These are phyloP conservation scores for Cutaneotrichosporon mucoides DNA, from an alignment of 1,284 basidiomycete genomes.

Conservation along the genomic window DNA sequence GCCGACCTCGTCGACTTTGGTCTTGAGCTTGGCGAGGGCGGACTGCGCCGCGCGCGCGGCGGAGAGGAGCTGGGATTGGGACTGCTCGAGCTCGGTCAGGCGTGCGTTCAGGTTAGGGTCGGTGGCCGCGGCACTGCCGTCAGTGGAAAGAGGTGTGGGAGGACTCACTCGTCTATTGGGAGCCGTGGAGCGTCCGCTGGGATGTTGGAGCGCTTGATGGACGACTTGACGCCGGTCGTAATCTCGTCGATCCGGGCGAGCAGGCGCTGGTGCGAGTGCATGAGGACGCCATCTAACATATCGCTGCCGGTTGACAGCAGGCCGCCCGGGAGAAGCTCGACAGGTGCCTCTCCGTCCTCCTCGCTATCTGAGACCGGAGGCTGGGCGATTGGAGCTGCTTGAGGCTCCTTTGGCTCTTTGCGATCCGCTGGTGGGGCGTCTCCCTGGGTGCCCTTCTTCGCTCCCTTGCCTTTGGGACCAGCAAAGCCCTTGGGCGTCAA, in stretches of 20 bases:
- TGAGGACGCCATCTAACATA: slow-evolving; percentile 47
- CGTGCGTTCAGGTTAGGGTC: background rate
- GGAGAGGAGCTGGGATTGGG: background rate
- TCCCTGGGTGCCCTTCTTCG: no score
- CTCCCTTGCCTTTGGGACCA: no score
- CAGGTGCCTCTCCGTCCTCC: background rate
- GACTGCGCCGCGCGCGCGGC: background rate
- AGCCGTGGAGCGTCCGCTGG: slow-evolving; percentile 17
- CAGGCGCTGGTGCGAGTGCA: slow-evolving; percentile 46
- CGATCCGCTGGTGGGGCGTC: no score
- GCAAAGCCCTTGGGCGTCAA: slow-evolving; percentile 3
- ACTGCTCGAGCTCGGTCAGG: background rate
- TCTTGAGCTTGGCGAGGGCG: background rate
- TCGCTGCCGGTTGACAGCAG: slow-evolving; percentile 26
- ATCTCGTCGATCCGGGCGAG: slow-evolving; percentile 39
- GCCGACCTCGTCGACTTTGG: background rate
- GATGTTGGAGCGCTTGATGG: background rate
- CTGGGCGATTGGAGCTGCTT: no score
- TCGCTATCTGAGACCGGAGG: no score
- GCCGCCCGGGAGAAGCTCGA: background rate
- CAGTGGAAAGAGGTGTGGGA: no score
- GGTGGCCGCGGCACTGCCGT: background rate
- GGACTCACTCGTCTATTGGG: no score
- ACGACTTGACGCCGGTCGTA: background rate
- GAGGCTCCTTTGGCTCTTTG: no score